These are phyloP conservation scores for Zygoascus bituminiphila DNA, from an alignment of 805 yeast species.

Conservation along the genomic window DNA sequence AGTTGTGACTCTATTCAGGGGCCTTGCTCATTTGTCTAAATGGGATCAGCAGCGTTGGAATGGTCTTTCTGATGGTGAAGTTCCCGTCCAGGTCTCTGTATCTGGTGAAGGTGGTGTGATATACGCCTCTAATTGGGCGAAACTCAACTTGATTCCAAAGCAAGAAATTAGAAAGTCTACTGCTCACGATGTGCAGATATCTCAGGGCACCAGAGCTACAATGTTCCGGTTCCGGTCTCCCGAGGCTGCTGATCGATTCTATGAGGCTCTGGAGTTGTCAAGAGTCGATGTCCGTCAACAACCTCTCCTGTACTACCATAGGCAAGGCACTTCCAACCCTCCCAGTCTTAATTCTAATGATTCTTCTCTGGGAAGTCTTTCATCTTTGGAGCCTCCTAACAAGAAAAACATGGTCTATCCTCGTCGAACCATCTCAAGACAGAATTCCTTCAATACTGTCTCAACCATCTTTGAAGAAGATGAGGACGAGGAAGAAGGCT, in stretches of 20 bases:
- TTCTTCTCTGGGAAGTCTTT: conserved; percentile 15
- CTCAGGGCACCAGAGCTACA: conserved; percentile 10
- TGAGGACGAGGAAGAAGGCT: conserved; percentile 1
- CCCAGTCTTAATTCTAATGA: conserved; percentile 14
- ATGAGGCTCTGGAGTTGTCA: conserved; percentile 13
- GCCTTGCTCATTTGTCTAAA: conserved; percentile 11
- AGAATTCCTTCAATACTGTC: neutral
- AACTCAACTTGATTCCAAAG: conserved; percentile 6
- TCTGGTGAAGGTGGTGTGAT: conserved; percentile 15
- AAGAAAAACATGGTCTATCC: neutral
- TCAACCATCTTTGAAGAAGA: conserved; percentile 3
- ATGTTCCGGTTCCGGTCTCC: conserved; percentile 17
- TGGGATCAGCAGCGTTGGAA: conserved; percentile 16
- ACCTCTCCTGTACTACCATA: conserved; percentile 12
- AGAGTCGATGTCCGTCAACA: conserved; percentile 15
- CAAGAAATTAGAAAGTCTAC: conserved; percentile 19
- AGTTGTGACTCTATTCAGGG: conserved; percentile 12
- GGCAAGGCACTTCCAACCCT: conserved; percentile 5
- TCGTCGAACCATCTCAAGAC: neutral
- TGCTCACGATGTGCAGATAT: conserved; percentile 16
- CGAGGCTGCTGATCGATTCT: conserved; percentile 15
- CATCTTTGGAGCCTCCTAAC: conserved; percentile 1
- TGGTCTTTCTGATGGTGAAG: conserved; percentile 8
- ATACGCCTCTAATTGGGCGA: conserved; percentile 1
- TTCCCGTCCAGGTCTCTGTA: conserved; percentile 12